These are phyloP conservation scores for Curvularia lunata DNA, from an alignment of 2,329 filamentous ascomycete species.

Conservation along the genomic window DNA sequence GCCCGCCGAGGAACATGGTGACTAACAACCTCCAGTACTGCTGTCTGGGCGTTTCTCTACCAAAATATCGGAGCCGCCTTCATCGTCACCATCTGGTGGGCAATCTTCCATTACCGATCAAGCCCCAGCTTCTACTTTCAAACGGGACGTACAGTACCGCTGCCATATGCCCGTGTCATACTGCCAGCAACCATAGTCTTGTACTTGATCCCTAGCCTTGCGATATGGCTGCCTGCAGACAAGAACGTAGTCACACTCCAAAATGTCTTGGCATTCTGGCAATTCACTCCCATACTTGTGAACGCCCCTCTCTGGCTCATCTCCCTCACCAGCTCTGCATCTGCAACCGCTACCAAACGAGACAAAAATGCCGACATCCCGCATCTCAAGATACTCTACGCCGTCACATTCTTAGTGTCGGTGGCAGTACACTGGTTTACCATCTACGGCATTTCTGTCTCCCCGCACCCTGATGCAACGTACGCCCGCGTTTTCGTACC, in stretches of 20 bases:
- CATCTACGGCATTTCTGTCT: conserved; percentile 19
- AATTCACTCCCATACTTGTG: conserved; percentile 20
- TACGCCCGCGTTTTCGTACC: conserved; percentile 23
- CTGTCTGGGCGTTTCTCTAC: conserved; percentile 20
- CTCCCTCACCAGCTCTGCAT: conserved; percentile 15
- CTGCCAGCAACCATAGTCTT: conserved; percentile 18
- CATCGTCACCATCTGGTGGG: conserved; percentile 23
- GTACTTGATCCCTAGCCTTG: conserved; percentile 22
- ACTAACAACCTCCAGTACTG: conserved; percentile 12
- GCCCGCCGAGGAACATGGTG: neutral
- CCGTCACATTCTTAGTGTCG: conserved; percentile 11
- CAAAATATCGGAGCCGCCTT: conserved; percentile 24
- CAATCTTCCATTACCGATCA: conserved; percentile 18
- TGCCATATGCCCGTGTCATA: conserved; percentile 22
- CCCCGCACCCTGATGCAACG: conserved; percentile 18
- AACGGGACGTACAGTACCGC: conserved; percentile 20
- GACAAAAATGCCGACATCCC: conserved; percentile 18
- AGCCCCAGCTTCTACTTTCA: conserved; percentile 21
- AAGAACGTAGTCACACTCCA: conserved; percentile 9
- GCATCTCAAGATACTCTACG: conserved; percentile 22
- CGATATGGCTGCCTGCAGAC: conserved; percentile 15
- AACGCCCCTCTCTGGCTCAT: conserved; percentile 27
- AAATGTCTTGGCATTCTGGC: conserved; percentile 24
- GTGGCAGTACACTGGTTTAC: conserved; percentile 17
- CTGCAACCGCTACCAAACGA: conserved; percentile 7